These are phyloP conservation scores for Metschnikowia matae DNA, from an alignment of 805 yeast genomes.

Conservation along the genomic window DNA sequence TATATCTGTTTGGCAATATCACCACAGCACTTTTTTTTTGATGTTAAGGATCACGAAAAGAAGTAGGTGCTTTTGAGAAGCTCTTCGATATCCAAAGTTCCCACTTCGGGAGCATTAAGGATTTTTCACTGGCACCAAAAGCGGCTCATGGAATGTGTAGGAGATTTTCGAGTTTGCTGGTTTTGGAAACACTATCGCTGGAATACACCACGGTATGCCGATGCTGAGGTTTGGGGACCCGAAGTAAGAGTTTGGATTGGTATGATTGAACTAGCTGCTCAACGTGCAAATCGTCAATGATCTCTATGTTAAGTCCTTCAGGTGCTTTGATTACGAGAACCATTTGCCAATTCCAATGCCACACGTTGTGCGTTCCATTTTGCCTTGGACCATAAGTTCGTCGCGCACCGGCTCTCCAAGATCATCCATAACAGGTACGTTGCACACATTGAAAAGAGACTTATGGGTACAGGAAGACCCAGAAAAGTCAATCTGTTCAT, in stretches of 20 bases:
- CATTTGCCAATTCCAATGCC: slow-evolving; percentile 11
- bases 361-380: slow-evolving; percentile 17
- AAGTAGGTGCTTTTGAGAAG: slow-evolving; percentile 34
- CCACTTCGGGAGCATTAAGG: slow-evolving; percentile 26
- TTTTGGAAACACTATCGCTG: background rate
- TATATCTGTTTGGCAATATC: no score
- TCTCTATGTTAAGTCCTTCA: slow-evolving; percentile 14
- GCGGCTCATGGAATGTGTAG: slow-evolving; percentile 18
- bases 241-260: slow-evolving; percentile 23
- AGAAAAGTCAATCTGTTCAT: no score
- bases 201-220: slow-evolving; percentile 7
- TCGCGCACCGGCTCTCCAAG: slow-evolving; percentile 2
- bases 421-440: background rate
- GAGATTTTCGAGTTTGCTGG: background rate
- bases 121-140: slow-evolving; percentile 32
- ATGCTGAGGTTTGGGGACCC: slow-evolving; percentile 5
- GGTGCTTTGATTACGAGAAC: slow-evolving; percentile 13
- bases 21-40: no score
- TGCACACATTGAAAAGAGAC: slow-evolving; percentile 4
- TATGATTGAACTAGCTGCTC: slow-evolving; percentile 16
- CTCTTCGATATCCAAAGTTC: slow-evolving; percentile 28
- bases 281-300: slow-evolving; percentile 7
- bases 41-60: slow-evolving; percentile 25
- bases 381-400: slow-evolving; percentile 11
- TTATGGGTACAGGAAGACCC: no score